Base-by-base conservation (phyloP, 345 rosid genomes). In the Brassica nigra region DNA sequence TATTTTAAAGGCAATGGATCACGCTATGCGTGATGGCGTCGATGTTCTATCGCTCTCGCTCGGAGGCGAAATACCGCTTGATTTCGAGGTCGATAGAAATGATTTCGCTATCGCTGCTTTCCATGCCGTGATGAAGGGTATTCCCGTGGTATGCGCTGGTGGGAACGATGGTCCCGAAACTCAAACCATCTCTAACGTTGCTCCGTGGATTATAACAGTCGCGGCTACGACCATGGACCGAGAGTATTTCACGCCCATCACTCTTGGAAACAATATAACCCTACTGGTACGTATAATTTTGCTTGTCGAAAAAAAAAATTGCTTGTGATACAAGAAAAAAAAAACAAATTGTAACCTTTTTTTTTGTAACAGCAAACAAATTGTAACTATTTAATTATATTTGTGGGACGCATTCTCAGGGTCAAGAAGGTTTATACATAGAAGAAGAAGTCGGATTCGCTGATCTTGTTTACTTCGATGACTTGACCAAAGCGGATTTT, bases 11-110 rank as follows among this genome's bases (percentile, higher is more conserved):
- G 93, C 90, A 20, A 84, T 90, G 23, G 97, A 89, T 74, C 78
- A 88, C 10, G 90, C 91, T 0, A 86, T 91, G 59, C 84, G 83
- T 1, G 94, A 90, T 52, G 94, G 92, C 2, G 92, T 91, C 5
- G 92, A 90, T 70, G 76, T 91, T 42, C 12, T 91, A 49, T 88
- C 91, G 0, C 77, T 88, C 8, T 91, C 97, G 2, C 23, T 91
- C 4, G 94, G 94, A 72, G 2, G 49, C 1, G 61, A 31, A 4
- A 0, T 73, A 47, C 81, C 84, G 0, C 52, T 68, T 5, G 77
- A 68, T 36, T 81, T 81, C 8, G 81, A 76, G 63, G 90, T 89
- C 67, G 85, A 83, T 44, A 85, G 68, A 8, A 65, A 62, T 68
- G 92, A 85, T 37, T 82, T 86, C 58, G 83, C 86, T 3, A 68